Conservation (phyloP, 2,329 filamentous ascomycete species). For the Aureobasidium lini region DNA sequence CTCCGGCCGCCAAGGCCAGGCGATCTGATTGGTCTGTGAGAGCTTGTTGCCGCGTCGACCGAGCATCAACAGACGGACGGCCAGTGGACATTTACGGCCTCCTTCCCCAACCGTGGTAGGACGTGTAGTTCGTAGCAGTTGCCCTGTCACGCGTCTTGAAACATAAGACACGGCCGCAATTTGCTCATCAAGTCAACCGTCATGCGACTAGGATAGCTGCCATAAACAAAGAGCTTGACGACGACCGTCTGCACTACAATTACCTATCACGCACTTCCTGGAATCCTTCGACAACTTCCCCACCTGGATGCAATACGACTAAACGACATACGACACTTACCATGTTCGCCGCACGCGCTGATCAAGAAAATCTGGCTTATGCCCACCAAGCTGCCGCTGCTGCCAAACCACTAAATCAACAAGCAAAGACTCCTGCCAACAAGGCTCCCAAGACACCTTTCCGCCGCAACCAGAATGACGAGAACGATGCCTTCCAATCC, state of each 20-base stretch:
- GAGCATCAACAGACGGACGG: background rate
- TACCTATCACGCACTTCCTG: background rate
- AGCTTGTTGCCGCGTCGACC: conserved; percentile 7
- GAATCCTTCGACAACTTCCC: background rate
- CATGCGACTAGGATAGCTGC: background rate
- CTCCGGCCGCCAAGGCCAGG: background rate
- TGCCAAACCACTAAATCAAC: conserved; percentile 65
- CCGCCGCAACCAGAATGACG: conserved; percentile 70
- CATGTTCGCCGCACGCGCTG: conserved; percentile 67
- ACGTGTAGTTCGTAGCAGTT: background rate
- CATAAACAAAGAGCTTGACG: background rate
- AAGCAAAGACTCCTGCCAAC: conserved; percentile 70
- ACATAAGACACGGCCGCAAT: background rate
- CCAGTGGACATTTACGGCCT: background rate
- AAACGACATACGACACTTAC: conserved; percentile 17
- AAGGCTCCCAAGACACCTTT: conserved; percentile 77
- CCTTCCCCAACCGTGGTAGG: background rate
- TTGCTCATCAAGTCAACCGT: background rate
- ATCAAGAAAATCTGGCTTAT: conserved; percentile 83
- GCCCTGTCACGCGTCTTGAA: background rate
- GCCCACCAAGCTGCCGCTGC: conserved; percentile 63
- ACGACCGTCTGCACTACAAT: background rate
- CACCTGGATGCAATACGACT: background rate
- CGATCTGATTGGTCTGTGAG: background rate
- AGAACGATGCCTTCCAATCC: conserved; percentile 63